Evolutionary conservation across 2,329 filamentous ascomycete species (phyloP), one percentile per base, ranked within the genome.

Genomic region (Cladosporium sp.): DNA sequence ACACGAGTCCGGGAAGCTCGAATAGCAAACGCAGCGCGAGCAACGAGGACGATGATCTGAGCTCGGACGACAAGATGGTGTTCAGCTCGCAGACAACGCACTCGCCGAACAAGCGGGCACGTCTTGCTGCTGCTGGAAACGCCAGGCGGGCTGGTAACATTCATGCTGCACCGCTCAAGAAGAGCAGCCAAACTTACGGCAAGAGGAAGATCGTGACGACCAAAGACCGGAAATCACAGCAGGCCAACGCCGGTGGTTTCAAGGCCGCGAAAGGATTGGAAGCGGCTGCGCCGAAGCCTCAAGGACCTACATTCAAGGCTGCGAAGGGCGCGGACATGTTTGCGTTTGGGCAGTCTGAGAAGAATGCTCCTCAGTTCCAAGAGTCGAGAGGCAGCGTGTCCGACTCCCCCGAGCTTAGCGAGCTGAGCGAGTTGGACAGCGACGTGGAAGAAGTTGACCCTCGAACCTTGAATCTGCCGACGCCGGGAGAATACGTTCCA

Each of bases 71-170:
- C 34, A 58, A 44, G 8, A 38, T 61, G 54, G 59, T 69, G 4
- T 71, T 68, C 44, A 68, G 68, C 58, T 68, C 64, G 55, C 63
- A 67, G 59, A 26, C 38, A 18, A 65, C 63, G 49, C 65, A 58
- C 11, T 58, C 55, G 55, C 55, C 55, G 21, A 58, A 58, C 55
- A 58, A 58, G 21, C 32, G 55, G 1, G 55, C 55, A 21, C 55
- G 55, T 18, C 21, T 58, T 15, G 41, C 58, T 21, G 68, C 69
- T 57, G 47, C 61, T 59, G 38, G 36, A 26, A 59, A 47, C 3
- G 57, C 57, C 15, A 41, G 57, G 15, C 57, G 74, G 72, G 51
- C 68, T 69, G 51, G 65, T 7, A 74, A 70, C 60, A 66, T 71
- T 24, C 66, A 68, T n/a, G 38, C 65, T n/a, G 38, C 65, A 36